phyloP scores from a whole-genome alignment of 2,329 filamentous ascomycete species.

The Fonsecaea nubica region DNA sequence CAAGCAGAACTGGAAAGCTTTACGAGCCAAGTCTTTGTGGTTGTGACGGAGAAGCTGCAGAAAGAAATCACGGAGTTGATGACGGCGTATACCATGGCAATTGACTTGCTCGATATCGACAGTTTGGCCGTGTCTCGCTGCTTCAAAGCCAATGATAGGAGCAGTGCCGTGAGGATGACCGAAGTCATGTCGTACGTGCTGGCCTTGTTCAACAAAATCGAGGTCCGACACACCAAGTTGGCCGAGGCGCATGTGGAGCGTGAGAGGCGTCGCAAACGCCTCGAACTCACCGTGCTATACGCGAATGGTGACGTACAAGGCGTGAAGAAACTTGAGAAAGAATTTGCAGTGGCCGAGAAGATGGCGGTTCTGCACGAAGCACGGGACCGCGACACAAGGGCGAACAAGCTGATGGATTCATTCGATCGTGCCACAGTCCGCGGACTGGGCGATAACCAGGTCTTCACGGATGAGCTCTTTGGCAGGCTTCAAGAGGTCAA shows the following conservation, averaged over 20 bases:
- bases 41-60: slow-evolving; percentile 57
- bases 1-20: slow-evolving; percentile 60
- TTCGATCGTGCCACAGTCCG: slow-evolving; percentile 58
- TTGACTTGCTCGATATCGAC: slow-evolving; percentile 51
- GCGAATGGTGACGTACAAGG: slow-evolving; percentile 55
- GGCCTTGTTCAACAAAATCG: slow-evolving; percentile 55
- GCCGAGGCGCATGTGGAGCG: slow-evolving; percentile 59
- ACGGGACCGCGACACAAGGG: slow-evolving; percentile 56
- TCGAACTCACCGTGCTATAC: slow-evolving; percentile 57
- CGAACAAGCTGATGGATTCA: slow-evolving; percentile 57
- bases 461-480: slow-evolving; percentile 57
- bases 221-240: slow-evolving; percentile 58
- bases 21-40: slow-evolving; percentile 57
- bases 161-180: slow-evolving; percentile 42
- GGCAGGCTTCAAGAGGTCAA: slow-evolving; percentile 47
- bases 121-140: slow-evolving; percentile 44
- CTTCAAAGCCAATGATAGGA: slow-evolving; percentile 39
- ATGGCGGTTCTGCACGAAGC: slow-evolving; percentile 58
- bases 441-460: slow-evolving; percentile 60
- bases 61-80: slow-evolving; percentile 58
- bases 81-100: slow-evolving; percentile 53
- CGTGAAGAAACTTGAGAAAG: slow-evolving; percentile 57
- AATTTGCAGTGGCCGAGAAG: slow-evolving; percentile 60
- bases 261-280: slow-evolving; percentile 61
- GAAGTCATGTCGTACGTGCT: slow-evolving; percentile 55